Conservation (phyloP, 768 basidiomycete genomes). For the Tephrocybe sp. region DNA sequence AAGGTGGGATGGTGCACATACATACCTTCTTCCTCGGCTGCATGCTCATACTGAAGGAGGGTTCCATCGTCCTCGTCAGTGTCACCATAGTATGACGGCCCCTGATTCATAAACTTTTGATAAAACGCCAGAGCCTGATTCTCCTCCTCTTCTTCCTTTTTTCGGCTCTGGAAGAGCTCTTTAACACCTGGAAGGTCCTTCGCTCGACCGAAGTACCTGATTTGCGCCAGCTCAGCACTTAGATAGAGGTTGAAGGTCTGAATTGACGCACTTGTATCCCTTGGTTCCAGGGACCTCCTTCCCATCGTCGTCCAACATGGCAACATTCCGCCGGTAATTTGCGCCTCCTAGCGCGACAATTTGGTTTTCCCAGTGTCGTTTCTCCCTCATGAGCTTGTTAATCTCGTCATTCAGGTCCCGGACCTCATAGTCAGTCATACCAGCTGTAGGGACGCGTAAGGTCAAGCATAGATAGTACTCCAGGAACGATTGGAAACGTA, state of each 20-base stretch:
- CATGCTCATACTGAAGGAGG: slow-evolving; percentile 69
- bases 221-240: background rate
- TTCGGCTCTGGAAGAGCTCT: slow-evolving; percentile 87
- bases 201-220: slow-evolving; percentile 93
- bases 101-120: slow-evolving; percentile 86
- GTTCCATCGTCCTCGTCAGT: slow-evolving; percentile 71
- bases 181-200: slow-evolving; percentile 94
- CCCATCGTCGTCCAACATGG: slow-evolving; percentile 93
- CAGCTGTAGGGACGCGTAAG: slow-evolving; percentile 48
- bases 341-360: slow-evolving; percentile 95
- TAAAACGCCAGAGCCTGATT: slow-evolving; percentile 71
- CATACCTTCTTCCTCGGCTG: slow-evolving; percentile 73
- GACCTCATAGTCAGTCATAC: slow-evolving; percentile 92
- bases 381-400: slow-evolving; percentile 92
- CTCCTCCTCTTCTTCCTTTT: slow-evolving; percentile 88
- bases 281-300: slow-evolving; percentile 95
- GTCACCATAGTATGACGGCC: slow-evolving; percentile 89
- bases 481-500: too few relatives aligned
- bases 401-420: slow-evolving; percentile 97
- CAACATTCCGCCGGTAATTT: slow-evolving; percentile 90
- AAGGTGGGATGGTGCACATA: slow-evolving; percentile 4
- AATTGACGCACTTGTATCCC: slow-evolving; percentile 81
- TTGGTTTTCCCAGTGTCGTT: slow-evolving; percentile 97
- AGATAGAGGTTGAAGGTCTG: background rate
- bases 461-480: too few relatives aligned